A percentile compares a stretch with the other conserved stretches of the same genome.
Conservation (phyloP, 2,329 filamentous ascomycete species). For the Xylaria sp. region DNA sequence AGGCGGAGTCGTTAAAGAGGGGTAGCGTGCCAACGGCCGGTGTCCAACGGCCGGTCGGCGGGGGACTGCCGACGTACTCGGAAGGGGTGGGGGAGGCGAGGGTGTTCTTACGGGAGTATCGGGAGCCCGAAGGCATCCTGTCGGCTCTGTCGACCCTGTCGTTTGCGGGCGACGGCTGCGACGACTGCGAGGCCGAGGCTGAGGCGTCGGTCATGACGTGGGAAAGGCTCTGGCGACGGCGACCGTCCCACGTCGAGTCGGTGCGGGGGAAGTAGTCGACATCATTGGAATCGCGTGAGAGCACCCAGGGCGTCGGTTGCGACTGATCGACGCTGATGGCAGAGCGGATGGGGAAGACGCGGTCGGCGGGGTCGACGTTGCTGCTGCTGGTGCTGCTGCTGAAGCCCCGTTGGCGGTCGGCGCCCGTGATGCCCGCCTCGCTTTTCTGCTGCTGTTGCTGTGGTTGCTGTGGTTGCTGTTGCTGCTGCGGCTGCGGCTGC, state of each 20-base stretch:
- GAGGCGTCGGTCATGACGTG: conserved; percentile 46
- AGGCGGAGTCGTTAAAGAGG: conserved; percentile 44
- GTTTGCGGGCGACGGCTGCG: conserved; percentile 31
- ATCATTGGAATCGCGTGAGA: conserved; percentile 52
- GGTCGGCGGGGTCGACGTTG: conserved; percentile 58
- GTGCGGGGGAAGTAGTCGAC: conserved; percentile 52
- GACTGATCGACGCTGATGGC: conserved; percentile 74
- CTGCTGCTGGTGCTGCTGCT: conserved; percentile 8
- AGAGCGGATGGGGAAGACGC: conserved; percentile 85
- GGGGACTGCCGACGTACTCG: conserved; percentile 32
- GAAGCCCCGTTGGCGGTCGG: conserved; percentile 6
- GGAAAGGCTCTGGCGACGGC: conserved; percentile 48
- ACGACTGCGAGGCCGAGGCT: conserved; percentile 9
- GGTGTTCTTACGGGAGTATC: conserved; percentile 34
- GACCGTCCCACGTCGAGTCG: conserved; percentile 46
- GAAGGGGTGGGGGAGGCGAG: conserved; percentile 16
- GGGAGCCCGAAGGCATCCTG: not conserved
- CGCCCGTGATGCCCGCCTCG: not conserved
- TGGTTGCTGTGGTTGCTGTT: not conserved
- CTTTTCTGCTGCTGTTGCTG: not conserved
- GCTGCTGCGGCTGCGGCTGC: not conserved
- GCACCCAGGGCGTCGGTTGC: conserved; percentile 48
- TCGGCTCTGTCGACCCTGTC: conserved; percentile 29
- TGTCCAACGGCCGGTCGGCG: conserved; percentile 25
- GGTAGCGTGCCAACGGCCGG: conserved; percentile 30